Conservation (phyloP, 371 early-diverging fungal genomes). For the Blastocladiella emersonii region DNA sequence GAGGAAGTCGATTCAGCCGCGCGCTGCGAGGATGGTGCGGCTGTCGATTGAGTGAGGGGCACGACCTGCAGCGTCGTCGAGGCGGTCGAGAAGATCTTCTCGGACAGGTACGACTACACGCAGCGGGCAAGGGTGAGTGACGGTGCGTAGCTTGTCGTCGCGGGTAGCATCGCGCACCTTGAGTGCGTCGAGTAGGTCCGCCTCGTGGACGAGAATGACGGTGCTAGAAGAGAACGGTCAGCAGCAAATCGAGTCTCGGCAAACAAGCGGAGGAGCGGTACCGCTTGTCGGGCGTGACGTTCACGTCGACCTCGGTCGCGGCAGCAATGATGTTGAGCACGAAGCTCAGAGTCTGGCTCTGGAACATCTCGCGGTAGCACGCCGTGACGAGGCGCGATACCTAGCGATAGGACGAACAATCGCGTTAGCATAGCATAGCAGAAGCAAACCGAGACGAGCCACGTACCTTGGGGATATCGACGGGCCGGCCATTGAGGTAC, state of each 20-base stretch:
- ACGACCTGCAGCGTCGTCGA: not conserved
- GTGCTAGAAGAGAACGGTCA: conserved; percentile 18
- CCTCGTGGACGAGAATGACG: conserved; percentile 64
- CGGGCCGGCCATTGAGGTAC: conserved; percentile 80
- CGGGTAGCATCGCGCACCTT: conserved; percentile 16
- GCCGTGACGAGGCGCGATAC: conserved; percentile 59
- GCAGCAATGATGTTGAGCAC: not conserved
- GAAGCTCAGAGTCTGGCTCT: not conserved
- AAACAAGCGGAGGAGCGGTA: not conserved
- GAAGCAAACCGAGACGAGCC: not conserved
- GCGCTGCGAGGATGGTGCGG: no score
- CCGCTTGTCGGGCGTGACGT: conserved; percentile 90
- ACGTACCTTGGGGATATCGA: conserved; percentile 56
- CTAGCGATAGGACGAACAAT: conserved; percentile 7
- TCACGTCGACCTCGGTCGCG: conserved; percentile 58
- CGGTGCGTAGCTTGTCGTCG: no score
- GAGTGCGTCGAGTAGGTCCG: conserved; percentile 33
- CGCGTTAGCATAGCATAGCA: not conserved
- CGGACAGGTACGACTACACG: not conserved
- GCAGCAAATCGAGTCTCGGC: not conserved
- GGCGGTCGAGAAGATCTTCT: not conserved
- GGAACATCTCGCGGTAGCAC: conserved; percentile 34
- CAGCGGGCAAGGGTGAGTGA: no score
- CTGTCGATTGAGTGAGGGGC: no score
- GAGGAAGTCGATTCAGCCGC: no score